Base-by-base conservation (phyloP, 768 basidiomycete genomes). In the Thelephora ganbajun region DNA sequence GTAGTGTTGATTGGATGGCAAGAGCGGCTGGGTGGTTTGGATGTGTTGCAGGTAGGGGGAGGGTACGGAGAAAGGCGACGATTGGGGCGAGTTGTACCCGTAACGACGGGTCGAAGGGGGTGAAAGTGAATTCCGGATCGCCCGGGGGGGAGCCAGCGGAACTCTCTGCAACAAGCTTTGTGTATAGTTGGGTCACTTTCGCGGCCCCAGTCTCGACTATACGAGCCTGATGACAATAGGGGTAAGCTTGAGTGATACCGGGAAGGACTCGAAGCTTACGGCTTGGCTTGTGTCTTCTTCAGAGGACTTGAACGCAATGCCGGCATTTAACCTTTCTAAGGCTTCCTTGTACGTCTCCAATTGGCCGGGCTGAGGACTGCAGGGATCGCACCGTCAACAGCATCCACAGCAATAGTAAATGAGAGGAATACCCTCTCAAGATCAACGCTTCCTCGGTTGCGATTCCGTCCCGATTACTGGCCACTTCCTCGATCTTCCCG, bases 101-200 rank as follows among this genome's bases (percentile, higher is more conserved):
- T 7, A 82, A 60, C 4, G 69, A 64, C 0, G 72, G 63, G 0
- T 79, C 74, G 58, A 83, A 81, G 0, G 74, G 72, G 5, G 68
- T 62, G 36, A 71, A 68, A 20, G 69, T 63, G 44, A 76, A 74
- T 23, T 80, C 74, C 0, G 77, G 60, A 13, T 77, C 77, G 12
- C 79, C 68, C 0, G 77, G 79, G 5, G 80, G 77, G n/a, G 72
- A 69, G 23, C 85, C 85, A 2, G 85, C 82, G 1, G 84, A 89
- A 20, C 77, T 83, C 63, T 88, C 86, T 2, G 88, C 87, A n/a
- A 88, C 83, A 30, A 84, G 70, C 56, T 85, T 87, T n/a, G 85
- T 91, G 58, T 83, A 90, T 11, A 88, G 63, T 55, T 87, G 85
- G 0, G 79, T 72, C 9, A 90, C 68, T 57, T 87, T 88, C 67